These are phyloP conservation scores for Wickerhamomyces canadensis DNA, from an alignment of 805 yeast genomes.

Conservation along the genomic window DNA sequence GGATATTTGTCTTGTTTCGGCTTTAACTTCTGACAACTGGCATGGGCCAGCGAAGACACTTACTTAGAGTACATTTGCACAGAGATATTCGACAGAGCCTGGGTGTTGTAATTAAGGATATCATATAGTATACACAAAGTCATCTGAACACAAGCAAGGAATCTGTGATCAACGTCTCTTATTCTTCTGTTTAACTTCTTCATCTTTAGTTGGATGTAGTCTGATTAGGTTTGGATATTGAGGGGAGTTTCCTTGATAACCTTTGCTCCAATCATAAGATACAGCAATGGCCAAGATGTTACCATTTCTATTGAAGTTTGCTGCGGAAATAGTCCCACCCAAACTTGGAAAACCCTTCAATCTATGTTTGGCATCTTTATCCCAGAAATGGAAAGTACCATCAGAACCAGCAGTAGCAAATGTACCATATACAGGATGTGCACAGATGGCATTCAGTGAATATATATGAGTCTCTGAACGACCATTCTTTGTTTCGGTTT, in stretches of 20 bases:
- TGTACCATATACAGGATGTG: slow-evolving; percentile 89
- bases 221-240: slow-evolving; percentile 72
- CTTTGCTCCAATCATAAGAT: slow-evolving; percentile 95
- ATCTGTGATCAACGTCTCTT: slow-evolving; percentile 28
- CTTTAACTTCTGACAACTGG: too few relatives aligned
- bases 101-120: too few relatives aligned
- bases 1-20: too few relatives aligned
- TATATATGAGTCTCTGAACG: slow-evolving; percentile 64
- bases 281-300: slow-evolving; percentile 83
- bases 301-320: slow-evolving; percentile 81
- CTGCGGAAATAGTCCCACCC: slow-evolving; percentile 63
- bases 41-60: too few relatives aligned
- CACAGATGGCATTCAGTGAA: slow-evolving; percentile 71
- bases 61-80: too few relatives aligned
- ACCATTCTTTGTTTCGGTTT: slow-evolving; percentile 45
- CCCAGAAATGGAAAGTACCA: slow-evolving; percentile 94
- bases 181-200: slow-evolving; percentile 61
- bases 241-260: slow-evolving; percentile 70
- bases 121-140: too few relatives aligned
- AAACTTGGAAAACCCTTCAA: slow-evolving; percentile 72
- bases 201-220: slow-evolving; percentile 80
- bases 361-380: slow-evolving; percentile 84
- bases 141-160: too few relatives aligned
- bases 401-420: slow-evolving; percentile 93
- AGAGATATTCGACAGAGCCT: too few relatives aligned